Evolutionary conservation across 495 filamentous ascomycete species (phyloP).

Genomic region (Aspergillus ostianus): DNA sequence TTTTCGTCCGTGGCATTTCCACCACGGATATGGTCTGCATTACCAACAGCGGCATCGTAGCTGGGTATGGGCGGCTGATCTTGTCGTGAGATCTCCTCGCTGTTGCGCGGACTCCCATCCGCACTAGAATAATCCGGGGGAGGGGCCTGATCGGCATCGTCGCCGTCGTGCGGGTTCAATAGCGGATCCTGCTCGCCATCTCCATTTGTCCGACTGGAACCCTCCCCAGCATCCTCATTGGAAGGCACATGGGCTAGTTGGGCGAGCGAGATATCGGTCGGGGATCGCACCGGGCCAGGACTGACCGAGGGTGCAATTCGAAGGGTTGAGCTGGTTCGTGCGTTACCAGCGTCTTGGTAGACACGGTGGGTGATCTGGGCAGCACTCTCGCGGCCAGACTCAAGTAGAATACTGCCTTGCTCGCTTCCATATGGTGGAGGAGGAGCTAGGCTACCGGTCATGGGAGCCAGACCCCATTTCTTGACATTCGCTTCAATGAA

Average conservation of each 20-base stretch:
- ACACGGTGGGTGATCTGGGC: slow-evolving; percentile 56
- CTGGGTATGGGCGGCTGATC: slow-evolving; percentile 55
- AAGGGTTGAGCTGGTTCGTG: slow-evolving; percentile 49
- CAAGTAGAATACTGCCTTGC: slow-evolving; percentile 91
- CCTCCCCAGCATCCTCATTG: slow-evolving; percentile 74
- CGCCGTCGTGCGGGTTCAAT: slow-evolving; percentile 34
- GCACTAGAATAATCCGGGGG: slow-evolving; percentile 78
- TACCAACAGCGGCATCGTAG: slow-evolving; percentile 62
- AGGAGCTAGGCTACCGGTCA: slow-evolving; percentile 91
- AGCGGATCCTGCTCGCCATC: slow-evolving; percentile 32
- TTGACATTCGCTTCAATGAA: slow-evolving; percentile 99
- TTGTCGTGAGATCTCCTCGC: slow-evolving; percentile 41
- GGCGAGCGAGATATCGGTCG: slow-evolving; percentile 96
- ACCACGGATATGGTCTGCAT: slow-evolving; percentile 11
- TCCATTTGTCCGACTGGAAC: slow-evolving; percentile 56
- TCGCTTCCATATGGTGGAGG: slow-evolving; percentile 96
- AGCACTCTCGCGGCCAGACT: slow-evolving; percentile 71
- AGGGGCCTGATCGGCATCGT: slow-evolving; percentile 38
- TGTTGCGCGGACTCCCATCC: slow-evolving; percentile 55
- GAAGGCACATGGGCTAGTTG: slow-evolving; percentile 68
- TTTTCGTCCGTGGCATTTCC: slow-evolving; percentile 8
- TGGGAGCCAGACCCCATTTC: slow-evolving; percentile 97
- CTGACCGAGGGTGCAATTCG: slow-evolving; percentile 71
- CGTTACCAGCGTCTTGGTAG: slow-evolving; percentile 47
- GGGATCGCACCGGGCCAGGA: slow-evolving; percentile 84